Percentiles rank a stretch among this genome's conserved stretches.
Conservation (phyloP, 371 early-diverging fungal genomes). For the Syncephalis plumigaleata region DNA sequence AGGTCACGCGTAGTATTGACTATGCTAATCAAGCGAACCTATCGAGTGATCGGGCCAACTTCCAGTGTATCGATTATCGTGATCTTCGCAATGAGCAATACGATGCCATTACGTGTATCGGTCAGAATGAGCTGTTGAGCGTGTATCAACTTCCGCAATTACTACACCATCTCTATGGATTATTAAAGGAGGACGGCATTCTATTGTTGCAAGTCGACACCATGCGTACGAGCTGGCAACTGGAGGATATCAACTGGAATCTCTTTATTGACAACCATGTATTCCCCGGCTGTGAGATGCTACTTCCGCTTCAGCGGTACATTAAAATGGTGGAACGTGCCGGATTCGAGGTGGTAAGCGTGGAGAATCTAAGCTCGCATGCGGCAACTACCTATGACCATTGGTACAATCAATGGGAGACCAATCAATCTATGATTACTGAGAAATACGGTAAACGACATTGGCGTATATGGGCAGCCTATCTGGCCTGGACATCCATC, state of each 20-base stretch:
- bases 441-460: constrained; percentile 74
- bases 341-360: constrained; percentile 79
- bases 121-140: constrained; percentile 98
- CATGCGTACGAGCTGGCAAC: constrained; percentile 74
- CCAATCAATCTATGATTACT: constrained; percentile 67
- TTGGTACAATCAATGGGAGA: constrained; percentile 96
- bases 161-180: constrained; percentile 76
- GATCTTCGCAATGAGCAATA: constrained; percentile 81
- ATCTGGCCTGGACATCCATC: constrained; percentile 92
- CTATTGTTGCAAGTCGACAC: constrained; percentile 96
- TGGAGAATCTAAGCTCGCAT: constrained; percentile 90
- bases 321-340: constrained; percentile 75
- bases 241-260: constrained; percentile 81
- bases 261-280: constrained; percentile 96
- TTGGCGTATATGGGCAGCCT: constrained; percentile 82
- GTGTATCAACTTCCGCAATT: constrained; percentile 82
- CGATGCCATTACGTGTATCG: constrained; percentile 89
- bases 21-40: constrained; percentile 48
- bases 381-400: constrained; percentile 87
- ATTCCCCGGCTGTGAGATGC: constrained; percentile 97
- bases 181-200: constrained; percentile 93
- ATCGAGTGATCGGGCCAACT: constrained; percentile 22
- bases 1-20: constrained; percentile 64
- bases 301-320: constrained; percentile 87
- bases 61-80: constrained; percentile 83